These are phyloP conservation scores for Gymnopilus junonius DNA, from an alignment of 768 basidiomycete species.

Conservation along the genomic window DNA sequence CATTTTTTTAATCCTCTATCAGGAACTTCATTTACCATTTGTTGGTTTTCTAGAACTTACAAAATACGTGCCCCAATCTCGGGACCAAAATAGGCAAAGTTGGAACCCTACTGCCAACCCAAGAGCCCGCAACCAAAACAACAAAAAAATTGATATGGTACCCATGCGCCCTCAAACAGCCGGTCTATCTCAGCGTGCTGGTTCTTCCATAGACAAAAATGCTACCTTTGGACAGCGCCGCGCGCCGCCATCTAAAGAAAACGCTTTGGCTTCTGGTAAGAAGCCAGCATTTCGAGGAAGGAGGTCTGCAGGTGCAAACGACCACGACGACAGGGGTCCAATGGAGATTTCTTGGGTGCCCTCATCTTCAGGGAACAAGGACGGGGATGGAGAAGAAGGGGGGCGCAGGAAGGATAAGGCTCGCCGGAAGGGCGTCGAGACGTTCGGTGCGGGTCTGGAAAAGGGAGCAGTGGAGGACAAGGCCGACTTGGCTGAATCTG, in stretches of 20 bases:
- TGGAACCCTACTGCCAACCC: constrained; percentile 3
- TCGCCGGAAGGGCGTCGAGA: constrained; percentile 67
- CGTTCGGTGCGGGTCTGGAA: constrained; percentile 90
- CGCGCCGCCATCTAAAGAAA: constrained; percentile 20
- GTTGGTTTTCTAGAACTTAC: constrained; percentile 46
- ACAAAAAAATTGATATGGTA: constrained; percentile 63
- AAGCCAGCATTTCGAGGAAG: constrained; percentile 22
- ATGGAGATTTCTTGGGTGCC: constrained; percentile 90
- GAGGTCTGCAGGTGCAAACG: background rate
- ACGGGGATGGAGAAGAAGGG: constrained; percentile 33
- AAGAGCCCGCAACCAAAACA: constrained; percentile 21
- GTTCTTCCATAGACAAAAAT: constrained; percentile 47
- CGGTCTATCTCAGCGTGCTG: constrained; percentile 26
- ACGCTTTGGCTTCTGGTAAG: constrained; percentile 2
- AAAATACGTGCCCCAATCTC: constrained; percentile 53
- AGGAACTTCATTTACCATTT: background rate
- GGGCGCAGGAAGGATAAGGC: constrained; percentile 31
- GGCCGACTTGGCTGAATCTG: constrained; percentile 61
- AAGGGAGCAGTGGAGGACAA: constrained; percentile 64
- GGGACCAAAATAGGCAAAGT: constrained; percentile 41
- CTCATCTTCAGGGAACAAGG: constrained; percentile 44
- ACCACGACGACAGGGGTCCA: constrained; percentile 54
- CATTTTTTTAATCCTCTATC: constrained; percentile 13
- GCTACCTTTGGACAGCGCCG: constrained; percentile 78
- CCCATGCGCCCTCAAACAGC: constrained; percentile 56